A percentile compares a stretch with the other conserved stretches of the same genome.
These are phyloP conservation scores for Ustilago bromivora DNA, from an alignment of 1,284 basidiomycete species.

Conservation along the genomic window DNA sequence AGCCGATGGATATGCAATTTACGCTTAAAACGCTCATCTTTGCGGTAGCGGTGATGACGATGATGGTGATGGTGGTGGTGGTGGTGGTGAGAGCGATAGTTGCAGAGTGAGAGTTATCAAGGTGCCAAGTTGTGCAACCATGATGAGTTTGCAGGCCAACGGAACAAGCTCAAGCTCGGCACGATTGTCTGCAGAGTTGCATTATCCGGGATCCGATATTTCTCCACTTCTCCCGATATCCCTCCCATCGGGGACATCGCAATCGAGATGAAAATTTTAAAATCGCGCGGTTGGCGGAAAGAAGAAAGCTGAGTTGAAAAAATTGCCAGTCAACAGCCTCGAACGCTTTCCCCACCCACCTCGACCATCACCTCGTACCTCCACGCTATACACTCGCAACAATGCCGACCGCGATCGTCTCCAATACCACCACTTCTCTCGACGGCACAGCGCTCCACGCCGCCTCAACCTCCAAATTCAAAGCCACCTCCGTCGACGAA, in stretches of 20 bases:
- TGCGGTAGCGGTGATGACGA: too few relatives aligned
- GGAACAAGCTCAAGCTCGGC: not conserved
- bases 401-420: constrained; percentile 39
- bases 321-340: not conserved
- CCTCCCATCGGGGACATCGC: not conserved
- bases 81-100: too few relatives aligned
- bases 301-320: constrained; percentile 7
- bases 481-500: constrained; percentile 68
- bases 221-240: constrained; percentile 9
- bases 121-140: not conserved
- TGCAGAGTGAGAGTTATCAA: not conserved
- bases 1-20: constrained; percentile 27
- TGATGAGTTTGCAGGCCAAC: not conserved
- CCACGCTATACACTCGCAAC: not conserved
- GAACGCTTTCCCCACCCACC: not conserved
- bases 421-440: constrained; percentile 33
- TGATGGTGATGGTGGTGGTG: not conserved
- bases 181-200: constrained; percentile 1
- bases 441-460: constrained; percentile 42
- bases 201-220: constrained; percentile 23
- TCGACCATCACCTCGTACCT: not conserved
- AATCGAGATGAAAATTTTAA: constrained; percentile 41
- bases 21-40: constrained; percentile 5
- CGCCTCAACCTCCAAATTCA: constrained; percentile 47
- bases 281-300: not conserved